Base-by-base conservation (phyloP, 2,329 filamentous ascomycete genomes). In the Talaromyces sp. region DNA sequence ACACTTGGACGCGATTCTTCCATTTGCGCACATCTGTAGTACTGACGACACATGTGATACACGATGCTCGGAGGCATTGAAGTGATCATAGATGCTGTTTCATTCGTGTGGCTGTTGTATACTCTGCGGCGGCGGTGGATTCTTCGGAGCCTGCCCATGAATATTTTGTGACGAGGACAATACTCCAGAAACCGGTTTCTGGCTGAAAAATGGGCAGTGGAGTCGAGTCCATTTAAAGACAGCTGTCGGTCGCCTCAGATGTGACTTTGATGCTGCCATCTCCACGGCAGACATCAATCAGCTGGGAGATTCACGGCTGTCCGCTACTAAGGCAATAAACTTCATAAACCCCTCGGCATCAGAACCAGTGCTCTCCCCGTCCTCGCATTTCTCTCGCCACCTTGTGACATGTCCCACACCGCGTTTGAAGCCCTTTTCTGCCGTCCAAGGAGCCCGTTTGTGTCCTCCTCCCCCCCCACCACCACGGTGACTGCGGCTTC, bases 371-470 rank as follows among this genome's bases (percentile, higher is more conserved):
- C 71, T 72, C 12, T 65, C 57, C 8, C 72, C 74, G 40, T 70
- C 71, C 56, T 78, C 76, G 34, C 74, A 76, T 52, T 68, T 66
- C 51, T 74, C 73, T 54, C 76, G 72, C 59, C 71, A 68, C 60
- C 74, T 75, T 51, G 71, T 70, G 59, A 78, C 74, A 64, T 71
- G 76, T 18, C 73, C 75, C 40, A 78, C 58, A 2, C 75, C 76
- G 18, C 76, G 72, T 30, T 76, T 78, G 61, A 78, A 78, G 4
- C 76, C 76, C 63, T 78, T 79, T 64, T 78, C 76, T 10, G 71
- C 65, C 5, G 74, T 78, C 76, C 76, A 78, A 9, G 70, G 68
- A 16, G 76, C 75, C 61, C 71, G 68, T 18, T 57, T 57, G 16
- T 59, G 66, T 28, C 59, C 59, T 14, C 52, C 57, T 59, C 68